A percentile compares a stretch with the other conserved stretches of the same genome.
Evolutionary conservation across 495 filamentous ascomycete species (phyloP).

Genomic region (Pyrenula aspistea): DNA sequence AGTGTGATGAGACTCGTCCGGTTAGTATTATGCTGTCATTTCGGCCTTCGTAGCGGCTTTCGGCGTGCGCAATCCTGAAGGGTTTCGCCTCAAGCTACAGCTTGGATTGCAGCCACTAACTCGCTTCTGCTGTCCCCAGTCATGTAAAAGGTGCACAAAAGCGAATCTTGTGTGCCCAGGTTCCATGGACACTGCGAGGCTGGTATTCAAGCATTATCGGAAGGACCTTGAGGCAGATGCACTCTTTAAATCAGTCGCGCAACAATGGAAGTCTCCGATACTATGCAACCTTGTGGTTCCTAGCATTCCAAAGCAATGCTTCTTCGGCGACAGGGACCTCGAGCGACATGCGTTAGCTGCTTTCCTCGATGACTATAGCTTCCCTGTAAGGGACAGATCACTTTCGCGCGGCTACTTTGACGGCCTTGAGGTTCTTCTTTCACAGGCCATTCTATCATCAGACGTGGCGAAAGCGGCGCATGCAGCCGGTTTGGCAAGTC

Average conservation of each 20-base stretch:
- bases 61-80: too few species aligned
- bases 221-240: too few species aligned
- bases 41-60: too few species aligned
- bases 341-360: not conserved
- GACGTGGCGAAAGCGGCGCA: not conserved
- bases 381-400: not conserved
- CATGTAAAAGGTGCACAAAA: not conserved
- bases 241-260: too few species aligned
- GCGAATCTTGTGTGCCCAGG: not conserved
- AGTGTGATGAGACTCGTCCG: not conserved
- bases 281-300: too few species aligned
- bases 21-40: not conserved
- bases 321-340: not conserved
- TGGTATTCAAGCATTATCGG: too few species aligned
- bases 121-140: too few species aligned
- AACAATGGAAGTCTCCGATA: too few species aligned
- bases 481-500: not conserved
- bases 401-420: not conserved
- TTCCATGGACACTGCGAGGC: too few species aligned
- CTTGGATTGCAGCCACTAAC: too few species aligned
- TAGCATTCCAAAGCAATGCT: too few species aligned
- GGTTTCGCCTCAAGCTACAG: too few species aligned
- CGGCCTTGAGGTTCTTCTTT: not conserved
- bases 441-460: not conserved
- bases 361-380: not conserved